phyloP scores from a whole-genome alignment of 352 stramenopile species.

The Phytopythium vexans region DNA sequence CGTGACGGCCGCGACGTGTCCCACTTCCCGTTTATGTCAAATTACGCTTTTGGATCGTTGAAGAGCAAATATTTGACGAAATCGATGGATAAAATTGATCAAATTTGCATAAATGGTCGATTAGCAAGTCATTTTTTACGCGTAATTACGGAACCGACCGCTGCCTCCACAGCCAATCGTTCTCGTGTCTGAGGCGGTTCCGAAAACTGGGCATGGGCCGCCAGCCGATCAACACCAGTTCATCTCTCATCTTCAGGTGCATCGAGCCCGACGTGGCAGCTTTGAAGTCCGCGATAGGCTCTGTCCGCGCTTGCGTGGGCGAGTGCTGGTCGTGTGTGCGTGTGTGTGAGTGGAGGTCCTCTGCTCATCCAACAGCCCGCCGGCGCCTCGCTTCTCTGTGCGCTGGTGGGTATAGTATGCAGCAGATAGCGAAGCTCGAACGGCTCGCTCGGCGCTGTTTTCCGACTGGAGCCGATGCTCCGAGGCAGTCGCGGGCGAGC shows the following conservation, averaged over 20 bases:
- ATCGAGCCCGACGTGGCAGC: too few relatives aligned
- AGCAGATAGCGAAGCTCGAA: conserved; percentile 46
- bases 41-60: not conserved
- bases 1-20: too few relatives aligned
- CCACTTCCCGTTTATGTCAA: not conserved
- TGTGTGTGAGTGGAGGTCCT: conserved; percentile 4
- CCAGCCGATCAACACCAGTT: not conserved
- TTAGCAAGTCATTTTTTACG: not conserved
- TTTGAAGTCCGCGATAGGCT: too few relatives aligned
- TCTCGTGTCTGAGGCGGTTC: conserved; percentile 4
- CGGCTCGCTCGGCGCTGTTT: conserved; percentile 18
- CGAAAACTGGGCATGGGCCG: not conserved
- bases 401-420: conserved; percentile 78
- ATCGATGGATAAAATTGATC: not conserved
- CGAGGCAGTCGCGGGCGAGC: conserved; percentile 31
- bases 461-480: conserved; percentile 7
- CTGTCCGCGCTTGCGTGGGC: too few relatives aligned
- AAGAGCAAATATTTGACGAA: too few relatives aligned
- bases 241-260: not conserved
- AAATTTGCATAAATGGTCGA: not conserved
- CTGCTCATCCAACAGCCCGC: conserved; percentile 76
- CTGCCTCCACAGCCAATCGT: conserved; percentile 25
- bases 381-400: conserved; percentile 33
- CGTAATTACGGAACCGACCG: conserved; percentile 14
- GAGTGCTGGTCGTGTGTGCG: not conserved